Percentiles rank a stretch among this genome's conserved stretches.
Evolutionary conservation across 176 grass and related monocot species (phyloP).

Genomic region (Triticum urartu): DNA sequence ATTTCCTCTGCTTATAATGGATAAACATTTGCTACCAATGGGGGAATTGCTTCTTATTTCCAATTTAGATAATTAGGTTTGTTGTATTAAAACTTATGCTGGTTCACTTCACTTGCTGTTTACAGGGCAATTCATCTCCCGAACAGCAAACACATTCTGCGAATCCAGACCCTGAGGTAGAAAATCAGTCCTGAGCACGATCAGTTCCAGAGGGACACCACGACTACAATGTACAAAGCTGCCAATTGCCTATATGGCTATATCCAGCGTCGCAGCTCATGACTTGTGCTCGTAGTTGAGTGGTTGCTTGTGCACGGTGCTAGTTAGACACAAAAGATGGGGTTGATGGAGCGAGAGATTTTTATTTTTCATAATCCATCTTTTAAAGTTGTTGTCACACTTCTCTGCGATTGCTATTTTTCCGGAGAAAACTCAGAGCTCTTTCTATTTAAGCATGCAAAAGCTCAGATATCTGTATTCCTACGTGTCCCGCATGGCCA

Average conservation of each 20-base stretch:
- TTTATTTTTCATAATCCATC: background rate
- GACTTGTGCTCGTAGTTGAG: background rate
- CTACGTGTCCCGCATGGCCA: no score
- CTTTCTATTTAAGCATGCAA: no score
- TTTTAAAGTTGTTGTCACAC: background rate
- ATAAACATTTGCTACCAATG: background rate
- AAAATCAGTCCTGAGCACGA: slow-evolving; percentile 16
- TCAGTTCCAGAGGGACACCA: background rate
- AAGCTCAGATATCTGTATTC: no score
- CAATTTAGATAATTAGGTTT: background rate
- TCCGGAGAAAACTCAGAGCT: no score
- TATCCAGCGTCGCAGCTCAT: background rate
- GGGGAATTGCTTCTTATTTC: background rate
- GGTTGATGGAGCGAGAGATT: background rate
- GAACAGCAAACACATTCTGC: background rate
- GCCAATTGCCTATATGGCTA: background rate
- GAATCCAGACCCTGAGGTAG: background rate
- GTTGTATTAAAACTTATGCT: background rate
- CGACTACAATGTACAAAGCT: background rate
- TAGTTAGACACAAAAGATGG: background rate
- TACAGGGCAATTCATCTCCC: slow-evolving; percentile 19
- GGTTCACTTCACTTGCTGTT: background rate
- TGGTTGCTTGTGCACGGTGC: background rate
- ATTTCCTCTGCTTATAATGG: no score
- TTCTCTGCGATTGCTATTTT: no score